Evolutionary conservation across 2,329 filamentous ascomycete species (phyloP).

Genomic region (Xylaria multiplex): DNA sequence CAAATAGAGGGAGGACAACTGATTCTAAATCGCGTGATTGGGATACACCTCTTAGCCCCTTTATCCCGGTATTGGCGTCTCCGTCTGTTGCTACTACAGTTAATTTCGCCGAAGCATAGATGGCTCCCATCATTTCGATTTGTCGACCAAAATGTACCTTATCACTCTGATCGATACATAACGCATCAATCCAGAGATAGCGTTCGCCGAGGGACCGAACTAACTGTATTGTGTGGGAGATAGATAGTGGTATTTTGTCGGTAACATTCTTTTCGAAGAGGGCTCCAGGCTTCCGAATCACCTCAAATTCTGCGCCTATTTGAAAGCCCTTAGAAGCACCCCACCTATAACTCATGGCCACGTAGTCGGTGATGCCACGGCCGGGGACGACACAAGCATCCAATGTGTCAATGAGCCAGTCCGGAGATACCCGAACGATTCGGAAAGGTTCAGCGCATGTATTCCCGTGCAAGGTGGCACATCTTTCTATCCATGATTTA

Average conservation of each 20-base stretch:
- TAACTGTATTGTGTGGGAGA: background rate
- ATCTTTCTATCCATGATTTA: background rate
- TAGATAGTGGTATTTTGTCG: background rate
- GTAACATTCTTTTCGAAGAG: background rate
- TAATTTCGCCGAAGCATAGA: background rate
- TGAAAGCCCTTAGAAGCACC: conserved; percentile 8
- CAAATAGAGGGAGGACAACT: background rate
- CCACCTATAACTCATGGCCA: conserved; percentile 8
- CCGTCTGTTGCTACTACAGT: conserved; percentile 8
- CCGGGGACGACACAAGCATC: background rate
- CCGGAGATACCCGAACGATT: background rate
- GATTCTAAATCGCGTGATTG: background rate
- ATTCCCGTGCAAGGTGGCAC: background rate
- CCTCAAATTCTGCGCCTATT: background rate
- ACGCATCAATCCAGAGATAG: conserved; percentile 6
- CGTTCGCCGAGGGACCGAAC: background rate
- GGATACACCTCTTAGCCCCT: background rate
- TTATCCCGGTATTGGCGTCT: background rate
- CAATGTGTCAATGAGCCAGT: conserved; percentile 2
- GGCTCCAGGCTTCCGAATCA: background rate
- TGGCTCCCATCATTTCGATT: conserved; percentile 13
- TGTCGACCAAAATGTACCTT: background rate
- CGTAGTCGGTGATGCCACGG: background rate
- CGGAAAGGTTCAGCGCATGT: background rate
- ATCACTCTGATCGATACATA: conserved; percentile 3